Base-by-base conservation (phyloP, 2,329 filamentous ascomycete species). In the Allantophomopsis lycopodina region DNA sequence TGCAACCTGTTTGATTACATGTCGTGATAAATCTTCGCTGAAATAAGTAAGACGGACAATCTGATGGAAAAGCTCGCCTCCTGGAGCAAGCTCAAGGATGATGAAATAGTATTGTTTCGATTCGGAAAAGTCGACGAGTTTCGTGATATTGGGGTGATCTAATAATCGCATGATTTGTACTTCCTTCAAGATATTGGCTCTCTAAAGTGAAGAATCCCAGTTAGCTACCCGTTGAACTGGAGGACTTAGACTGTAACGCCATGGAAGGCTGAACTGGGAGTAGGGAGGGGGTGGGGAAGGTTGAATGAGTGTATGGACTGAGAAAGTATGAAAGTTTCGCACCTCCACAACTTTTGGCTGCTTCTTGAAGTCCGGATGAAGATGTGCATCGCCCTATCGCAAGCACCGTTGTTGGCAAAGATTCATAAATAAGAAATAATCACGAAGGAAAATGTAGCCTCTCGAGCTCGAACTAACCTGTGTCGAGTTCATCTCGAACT, bases 31-130 rank as follows among this genome's bases (percentile, higher is more conserved):
- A 37, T 95, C 81, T 59, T 98, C 91, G 64, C 89, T 96, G 58
- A 98, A 98, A 60, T 96, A 98, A 12, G 91, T 98, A 57, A 98
- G 76, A 49, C 89, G 83, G 38, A 98, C 91, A 51, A 98, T 96
- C 59, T 96, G 89, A 60, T 98, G 91, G 69, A 98, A 98, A 10
- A 98, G 69, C 63, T 98, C 91, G 55, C 91, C 91, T 43, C 91
- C 91, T 0, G 88, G 87, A 42, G 89, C 94, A 34, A 96, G 72
- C 62, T 98, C 91, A 32, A 98, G 76, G 34, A 98, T 79, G 50
- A 98, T 95, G 64, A 93, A 98, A 63, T 96, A 96, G 59, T 95
- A 95, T 59, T 96, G 87, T 42, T 75, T 73, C 1, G 88, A 93
- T 61, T 98, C 91, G 46, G 83, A 83, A 56, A 96, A 96, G 53